Evolutionary conservation across 257 asterid genomes (phyloP).

Genomic region (Solanum clarkiae): DNA sequence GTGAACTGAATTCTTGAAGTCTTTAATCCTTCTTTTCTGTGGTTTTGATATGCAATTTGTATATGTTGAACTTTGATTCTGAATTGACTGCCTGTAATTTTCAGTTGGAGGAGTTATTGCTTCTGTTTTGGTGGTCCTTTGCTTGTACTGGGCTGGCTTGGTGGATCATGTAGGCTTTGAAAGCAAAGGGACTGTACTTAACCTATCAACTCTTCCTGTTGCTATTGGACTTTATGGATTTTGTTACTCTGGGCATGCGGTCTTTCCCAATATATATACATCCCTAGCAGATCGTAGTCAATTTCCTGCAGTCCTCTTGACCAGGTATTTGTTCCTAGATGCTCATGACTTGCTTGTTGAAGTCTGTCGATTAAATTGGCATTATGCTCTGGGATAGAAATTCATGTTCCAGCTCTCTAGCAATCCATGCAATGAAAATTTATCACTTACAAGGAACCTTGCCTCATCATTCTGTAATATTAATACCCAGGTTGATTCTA

Average conservation of each 20-base stretch:
- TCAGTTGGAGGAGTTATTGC: constrained; percentile 97
- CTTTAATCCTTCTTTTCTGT: not conserved
- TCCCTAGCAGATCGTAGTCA: constrained; percentile 76
- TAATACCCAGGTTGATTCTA: not conserved
- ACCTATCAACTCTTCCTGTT: constrained; percentile 84
- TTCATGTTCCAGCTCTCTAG: not conserved
- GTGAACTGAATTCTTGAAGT: not conserved
- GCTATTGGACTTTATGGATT: constrained; percentile 91
- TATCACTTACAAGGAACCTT: not conserved
- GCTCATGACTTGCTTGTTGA: not conserved
- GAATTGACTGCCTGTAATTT: not conserved
- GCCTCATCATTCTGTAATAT: not conserved
- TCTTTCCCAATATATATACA: constrained; percentile 84
- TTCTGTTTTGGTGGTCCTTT: constrained; percentile 61
- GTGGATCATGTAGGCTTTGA: constrained; percentile 67
- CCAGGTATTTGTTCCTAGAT: constrained; percentile 30
- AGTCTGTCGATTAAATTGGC: not conserved
- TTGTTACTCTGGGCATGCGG: constrained; percentile 97
- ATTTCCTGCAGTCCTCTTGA: constrained; percentile 65
- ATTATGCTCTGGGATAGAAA: not conserved
- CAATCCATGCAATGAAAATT: not conserved
- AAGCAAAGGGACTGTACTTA: constrained; percentile 36
- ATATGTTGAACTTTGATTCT: not conserved
- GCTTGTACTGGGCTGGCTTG: constrained; percentile 83
- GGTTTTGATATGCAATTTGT: not conserved